A percentile compares a stretch with the other conserved stretches of the same genome.
Evolutionary conservation across 2,329 filamentous ascomycete genomes (phyloP).

Genomic region (Cladosporium sp.): DNA sequence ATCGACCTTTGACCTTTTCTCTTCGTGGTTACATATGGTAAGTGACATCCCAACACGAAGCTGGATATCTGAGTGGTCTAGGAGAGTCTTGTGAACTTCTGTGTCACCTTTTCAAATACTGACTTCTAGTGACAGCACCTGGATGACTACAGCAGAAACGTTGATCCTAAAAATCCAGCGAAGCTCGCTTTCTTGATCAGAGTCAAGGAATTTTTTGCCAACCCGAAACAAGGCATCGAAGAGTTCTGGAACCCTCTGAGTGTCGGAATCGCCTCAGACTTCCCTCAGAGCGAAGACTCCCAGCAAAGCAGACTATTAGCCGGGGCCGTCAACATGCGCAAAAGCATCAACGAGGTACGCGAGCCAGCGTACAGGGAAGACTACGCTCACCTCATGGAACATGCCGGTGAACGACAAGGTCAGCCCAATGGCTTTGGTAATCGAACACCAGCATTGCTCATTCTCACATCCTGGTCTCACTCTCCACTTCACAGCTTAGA

Average conservation of each 20-base stretch:
- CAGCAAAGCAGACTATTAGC: not conserved
- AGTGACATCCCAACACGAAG: not conserved
- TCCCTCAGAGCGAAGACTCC: not conserved
- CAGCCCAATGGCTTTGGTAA: not conserved
- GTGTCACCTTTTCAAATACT: not conserved
- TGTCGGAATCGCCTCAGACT: not conserved
- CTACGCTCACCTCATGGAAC: slow-evolving; percentile 2
- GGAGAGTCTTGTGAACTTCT: not conserved
- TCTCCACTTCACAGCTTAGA: not conserved
- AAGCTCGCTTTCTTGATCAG: not conserved
- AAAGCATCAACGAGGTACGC: not conserved
- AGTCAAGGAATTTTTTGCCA: not conserved
- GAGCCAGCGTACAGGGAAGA: slow-evolving; percentile 5
- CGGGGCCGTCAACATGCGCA: slow-evolving; percentile 4
- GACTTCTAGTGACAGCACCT: not conserved
- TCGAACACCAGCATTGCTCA: not conserved
- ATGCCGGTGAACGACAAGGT: not conserved
- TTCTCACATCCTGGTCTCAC: slow-evolving; percentile 6
- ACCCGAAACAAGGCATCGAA: not conserved
- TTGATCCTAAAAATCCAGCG: not conserved
- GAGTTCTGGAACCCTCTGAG: slow-evolving; percentile 6
- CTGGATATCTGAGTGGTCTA: not conserved
- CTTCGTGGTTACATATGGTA: slow-evolving; percentile 12
- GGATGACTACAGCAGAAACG: not conserved
- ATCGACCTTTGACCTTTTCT: not conserved